Evolutionary conservation across 805 yeast genomes (phyloP), one percentile per base, ranked within the genome.

Genomic region (Candida pseudoglaebosa): DNA sequence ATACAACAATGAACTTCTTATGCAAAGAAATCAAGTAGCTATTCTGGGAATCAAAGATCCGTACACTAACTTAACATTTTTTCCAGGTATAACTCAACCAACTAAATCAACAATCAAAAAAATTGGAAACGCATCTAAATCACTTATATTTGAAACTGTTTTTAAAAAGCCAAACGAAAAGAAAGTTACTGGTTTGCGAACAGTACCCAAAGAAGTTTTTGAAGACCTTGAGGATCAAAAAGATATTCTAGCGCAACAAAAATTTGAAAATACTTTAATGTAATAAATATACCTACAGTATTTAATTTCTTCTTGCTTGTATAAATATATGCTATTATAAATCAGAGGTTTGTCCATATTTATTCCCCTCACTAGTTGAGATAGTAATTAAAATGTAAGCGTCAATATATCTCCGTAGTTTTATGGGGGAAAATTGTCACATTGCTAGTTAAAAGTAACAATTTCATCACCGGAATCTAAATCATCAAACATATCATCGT

Each of bases 11-110:
- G 72, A 72, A 41, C 62, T 89, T 34, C 60, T 73, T n/a, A 70
- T 67, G 26, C 76, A 74, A 38, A 78, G 84, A 42, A 68, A 90
- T 45, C 67, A 64, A 15, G 73, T 75, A 17, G 64, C 74, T 28
- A 57, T 73, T 15, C 67, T 79, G 36, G 90, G 90, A 1, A 57
- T 77, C 15, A 79, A 80, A 53, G 98, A 91, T 56, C 77, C 84
- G 1, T 91, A 89, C 58, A 84, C 96, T 0, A 95, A 95, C n/a
- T 70, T 84, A 22, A 68, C 73, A 26, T 87, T 88, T 56, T 78
- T 77, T 24, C 96, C 98, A 3, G 56, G 52, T 15, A 65, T 70
- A 4, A 82, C 95, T 5, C 99, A 93, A 62, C 87, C 98, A 1
- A 66, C 75, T 4, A 52, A 53, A 32, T 63, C 70, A 4, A 48